phyloP scores from a whole-genome alignment of 75 land plant species.

The Gnetum montanum region DNA sequence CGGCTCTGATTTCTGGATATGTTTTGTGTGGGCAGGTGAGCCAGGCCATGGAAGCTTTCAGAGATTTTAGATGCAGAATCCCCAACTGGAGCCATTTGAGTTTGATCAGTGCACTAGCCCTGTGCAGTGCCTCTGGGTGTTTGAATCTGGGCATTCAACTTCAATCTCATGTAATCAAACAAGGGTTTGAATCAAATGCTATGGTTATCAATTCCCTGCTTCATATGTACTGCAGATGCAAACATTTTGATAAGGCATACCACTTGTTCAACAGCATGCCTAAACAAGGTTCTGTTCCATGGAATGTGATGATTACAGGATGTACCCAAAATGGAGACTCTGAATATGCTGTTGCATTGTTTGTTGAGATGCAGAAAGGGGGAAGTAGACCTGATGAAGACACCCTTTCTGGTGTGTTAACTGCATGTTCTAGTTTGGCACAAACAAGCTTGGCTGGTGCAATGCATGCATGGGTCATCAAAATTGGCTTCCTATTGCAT shows the following conservation, averaged over 20 bases:
- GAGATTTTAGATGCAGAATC: slow-evolving; percentile 6
- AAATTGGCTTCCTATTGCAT: background rate
- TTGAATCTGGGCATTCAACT: slow-evolving; percentile 3
- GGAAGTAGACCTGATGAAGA: slow-evolving; percentile 14
- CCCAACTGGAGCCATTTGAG: slow-evolving; percentile 5
- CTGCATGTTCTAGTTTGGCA: slow-evolving; percentile 19
- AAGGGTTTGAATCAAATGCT: slow-evolving; percentile 2
- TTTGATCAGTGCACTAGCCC: background rate
- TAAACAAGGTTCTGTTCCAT: slow-evolving; percentile 10
- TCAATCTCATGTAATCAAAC: slow-evolving; percentile 2
- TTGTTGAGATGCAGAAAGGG: slow-evolving; percentile 8
- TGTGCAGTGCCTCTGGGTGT: slow-evolving; percentile 6
- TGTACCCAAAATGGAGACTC: slow-evolving; percentile 13
- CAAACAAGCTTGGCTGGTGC: slow-evolving; percentile 22
- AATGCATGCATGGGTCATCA: slow-evolving; percentile 28
- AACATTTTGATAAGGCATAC: slow-evolving; percentile 9
- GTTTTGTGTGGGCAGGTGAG: slow-evolving; percentile 1
- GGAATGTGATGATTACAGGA: slow-evolving; percentile 22
- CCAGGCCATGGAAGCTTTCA: slow-evolving; percentile 10
- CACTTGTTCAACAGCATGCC: slow-evolving; percentile 12
- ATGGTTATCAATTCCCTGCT: slow-evolving; percentile 6
- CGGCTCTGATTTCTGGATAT: slow-evolving; percentile 6
- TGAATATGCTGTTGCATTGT: slow-evolving; percentile 11
- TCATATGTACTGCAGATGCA: slow-evolving; percentile 21
- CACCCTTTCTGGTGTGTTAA: slow-evolving; percentile 12